Conservation (phyloP, 2,329 filamentous ascomycete species). For the Penicillium sp. region DNA sequence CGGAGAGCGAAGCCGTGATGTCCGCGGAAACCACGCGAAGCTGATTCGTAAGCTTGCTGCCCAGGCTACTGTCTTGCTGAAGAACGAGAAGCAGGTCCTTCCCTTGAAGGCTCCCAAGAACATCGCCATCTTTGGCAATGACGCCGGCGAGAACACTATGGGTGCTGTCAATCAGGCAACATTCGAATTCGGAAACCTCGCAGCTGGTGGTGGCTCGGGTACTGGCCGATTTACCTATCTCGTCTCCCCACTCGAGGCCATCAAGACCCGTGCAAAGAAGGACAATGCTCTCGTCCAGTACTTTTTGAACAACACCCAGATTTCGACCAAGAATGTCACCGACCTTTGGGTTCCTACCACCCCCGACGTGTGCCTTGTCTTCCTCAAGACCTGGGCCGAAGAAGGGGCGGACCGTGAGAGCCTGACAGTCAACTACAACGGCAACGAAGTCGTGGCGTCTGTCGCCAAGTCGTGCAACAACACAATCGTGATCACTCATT, state of each 20-base stretch:
- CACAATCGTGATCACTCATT: conserved; percentile 84
- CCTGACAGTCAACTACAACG: conserved; percentile 67
- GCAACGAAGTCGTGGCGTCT: conserved; percentile 77
- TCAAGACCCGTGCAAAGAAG: conserved; percentile 23
- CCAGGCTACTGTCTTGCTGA: conserved; percentile 71
- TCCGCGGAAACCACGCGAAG: conserved; percentile 65
- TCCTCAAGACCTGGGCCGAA: conserved; percentile 75
- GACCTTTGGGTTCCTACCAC: conserved; percentile 22
- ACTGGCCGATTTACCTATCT: conserved; percentile 25
- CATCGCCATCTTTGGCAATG: conserved; percentile 53
- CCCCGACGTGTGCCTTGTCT: conserved; percentile 62
- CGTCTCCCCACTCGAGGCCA: conserved; percentile 29
- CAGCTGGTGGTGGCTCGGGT: conserved; percentile 19
- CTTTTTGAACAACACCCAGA: conserved; percentile 21
- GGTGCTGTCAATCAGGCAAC: conserved; percentile 10
- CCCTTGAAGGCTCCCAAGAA: conserved; percentile 50
- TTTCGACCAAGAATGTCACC: conserved; percentile 4
- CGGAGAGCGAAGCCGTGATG: conserved; percentile 47
- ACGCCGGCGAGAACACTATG: conserved; percentile 40
- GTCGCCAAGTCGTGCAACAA: conserved; percentile 72
- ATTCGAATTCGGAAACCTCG: conserved; percentile 18
- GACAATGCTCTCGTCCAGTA: conserved; percentile 25
- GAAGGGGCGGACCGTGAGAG: conserved; percentile 68
- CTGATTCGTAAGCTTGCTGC: conserved; percentile 72
- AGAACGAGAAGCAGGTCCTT: conserved; percentile 50